Percentiles rank a stretch among this genome's conserved stretches.
Evolutionary conservation across 225 moss, liverwort and hornwort species (phyloP).

Genomic region (Bryum argenteum): DNA sequence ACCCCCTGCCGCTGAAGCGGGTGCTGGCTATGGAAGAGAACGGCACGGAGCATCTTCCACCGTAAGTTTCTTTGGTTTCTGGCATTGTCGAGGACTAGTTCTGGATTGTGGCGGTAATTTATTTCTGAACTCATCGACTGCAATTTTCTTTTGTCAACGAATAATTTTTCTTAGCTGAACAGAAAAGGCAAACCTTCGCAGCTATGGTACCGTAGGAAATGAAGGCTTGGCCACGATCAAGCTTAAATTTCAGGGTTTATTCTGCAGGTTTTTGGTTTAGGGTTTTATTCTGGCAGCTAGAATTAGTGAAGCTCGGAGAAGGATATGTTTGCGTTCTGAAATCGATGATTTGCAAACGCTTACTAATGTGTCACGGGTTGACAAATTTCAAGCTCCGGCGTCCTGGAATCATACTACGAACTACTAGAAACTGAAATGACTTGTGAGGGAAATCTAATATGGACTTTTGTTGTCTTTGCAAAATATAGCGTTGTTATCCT

Average conservation of each 20-base stretch:
- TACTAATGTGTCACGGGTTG: not conserved
- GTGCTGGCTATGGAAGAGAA: constrained; percentile 83
- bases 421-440: not conserved
- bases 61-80: constrained; percentile 38
- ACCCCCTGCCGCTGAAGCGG: constrained; percentile 87
- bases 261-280: constrained; percentile 7
- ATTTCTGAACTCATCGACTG: not conserved
- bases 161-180: not conserved
- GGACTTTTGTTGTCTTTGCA: not conserved
- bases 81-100: not conserved
- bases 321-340: not conserved
- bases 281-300: constrained; percentile 10
- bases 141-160: not conserved
- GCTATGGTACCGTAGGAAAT: not conserved
- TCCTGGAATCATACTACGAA: not conserved
- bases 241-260: constrained; percentile 10
- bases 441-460: not conserved
- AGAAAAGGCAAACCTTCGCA: not conserved
- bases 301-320: not conserved
- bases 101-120: not conserved
- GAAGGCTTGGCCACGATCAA: not conserved
- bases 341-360: not conserved
- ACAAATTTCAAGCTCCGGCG: not conserved
- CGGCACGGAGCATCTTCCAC: constrained; percentile 82
- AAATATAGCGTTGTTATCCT: no score